Evolutionary conservation across 2,329 filamentous ascomycete genomes (phyloP).

Genomic region (Aaosphaeria pasadenensis): DNA sequence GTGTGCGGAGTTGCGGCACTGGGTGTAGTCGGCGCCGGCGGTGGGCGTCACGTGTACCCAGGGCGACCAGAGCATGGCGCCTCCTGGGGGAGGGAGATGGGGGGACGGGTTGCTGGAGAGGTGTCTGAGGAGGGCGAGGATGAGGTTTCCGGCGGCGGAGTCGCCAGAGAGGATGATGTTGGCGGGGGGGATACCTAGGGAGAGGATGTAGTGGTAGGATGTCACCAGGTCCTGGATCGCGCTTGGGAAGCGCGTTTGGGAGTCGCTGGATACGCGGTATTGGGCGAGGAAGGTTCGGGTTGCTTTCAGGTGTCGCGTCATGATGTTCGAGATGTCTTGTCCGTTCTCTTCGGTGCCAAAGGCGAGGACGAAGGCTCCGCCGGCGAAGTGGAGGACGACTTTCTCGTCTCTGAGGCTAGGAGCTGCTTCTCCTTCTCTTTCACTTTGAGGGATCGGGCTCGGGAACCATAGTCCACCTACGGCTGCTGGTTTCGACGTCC

Average conservation of each 20-base stretch:
- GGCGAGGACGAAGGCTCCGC: conserved; percentile 41
- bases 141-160: conserved; percentile 44
- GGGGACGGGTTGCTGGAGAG: conserved; percentile 28
- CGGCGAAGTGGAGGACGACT: conserved; percentile 44
- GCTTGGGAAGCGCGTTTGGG: conserved; percentile 40
- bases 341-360: conserved; percentile 25
- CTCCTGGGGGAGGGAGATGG: conserved; percentile 20
- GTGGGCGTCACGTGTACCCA: conserved; percentile 22
- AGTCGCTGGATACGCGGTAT: conserved; percentile 41
- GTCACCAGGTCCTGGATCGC: conserved; percentile 45
- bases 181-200: conserved; percentile 25
- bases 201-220: conserved; percentile 38
- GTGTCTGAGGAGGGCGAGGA: conserved; percentile 41
- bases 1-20: neutral
- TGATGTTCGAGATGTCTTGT: conserved; percentile 2
- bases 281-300: conserved; percentile 30
- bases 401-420: neutral
- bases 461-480: too few relatives aligned
- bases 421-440: too few relatives aligned
- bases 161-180: conserved; percentile 44
- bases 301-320: conserved; percentile 26
- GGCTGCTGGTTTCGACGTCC: too few relatives aligned
- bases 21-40: neutral
- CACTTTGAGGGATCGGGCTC: too few relatives aligned
- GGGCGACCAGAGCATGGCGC: conserved; percentile 36